These are phyloP conservation scores for Wickerhamiella sorbophila DNA, from an alignment of 805 yeast species.

Conservation along the genomic window DNA sequence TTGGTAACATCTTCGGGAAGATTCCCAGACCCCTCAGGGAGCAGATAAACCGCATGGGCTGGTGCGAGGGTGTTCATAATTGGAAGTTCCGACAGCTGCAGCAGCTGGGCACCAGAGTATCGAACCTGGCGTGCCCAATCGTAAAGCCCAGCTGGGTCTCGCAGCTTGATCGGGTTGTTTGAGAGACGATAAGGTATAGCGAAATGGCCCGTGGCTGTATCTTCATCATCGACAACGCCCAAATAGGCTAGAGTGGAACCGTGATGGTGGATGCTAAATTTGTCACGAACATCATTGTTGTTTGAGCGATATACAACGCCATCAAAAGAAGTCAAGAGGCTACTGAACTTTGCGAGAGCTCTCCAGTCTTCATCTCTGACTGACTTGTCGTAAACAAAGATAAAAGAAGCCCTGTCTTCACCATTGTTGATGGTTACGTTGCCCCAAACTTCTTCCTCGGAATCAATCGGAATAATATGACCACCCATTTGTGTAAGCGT, in stretches of 20 bases:
- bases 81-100: not conserved
- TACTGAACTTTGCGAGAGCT: slow-evolving; percentile 24
- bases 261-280: slow-evolving; percentile 11
- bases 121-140: slow-evolving; percentile 10
- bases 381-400: slow-evolving; percentile 28
- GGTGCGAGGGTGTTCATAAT: slow-evolving; percentile 1
- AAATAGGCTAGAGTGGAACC: slow-evolving; percentile 12
- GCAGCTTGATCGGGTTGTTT: slow-evolving; percentile 13
- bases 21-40: not conserved
- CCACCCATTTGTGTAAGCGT: slow-evolving; percentile 21
- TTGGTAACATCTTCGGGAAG: not conserved
- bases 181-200: slow-evolving; percentile 10
- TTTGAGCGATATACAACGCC: slow-evolving; percentile 14
- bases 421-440: slow-evolving; percentile 15
- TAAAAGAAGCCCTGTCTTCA: slow-evolving; percentile 21
- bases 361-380: slow-evolving; percentile 28
- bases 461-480: slow-evolving; percentile 19
- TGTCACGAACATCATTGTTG: slow-evolving; percentile 8
- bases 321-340: slow-evolving; percentile 10
- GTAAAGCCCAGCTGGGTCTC: slow-evolving; percentile 11
- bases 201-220: not conserved
- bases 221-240: not conserved
- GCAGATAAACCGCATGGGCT: slow-evolving; percentile 3
- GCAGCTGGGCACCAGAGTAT: slow-evolving; percentile 3
- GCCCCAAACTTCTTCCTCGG: slow-evolving; percentile 16